Base-by-base conservation (phyloP, 768 basidiomycete genomes). In the Tricholoma terreum region DNA sequence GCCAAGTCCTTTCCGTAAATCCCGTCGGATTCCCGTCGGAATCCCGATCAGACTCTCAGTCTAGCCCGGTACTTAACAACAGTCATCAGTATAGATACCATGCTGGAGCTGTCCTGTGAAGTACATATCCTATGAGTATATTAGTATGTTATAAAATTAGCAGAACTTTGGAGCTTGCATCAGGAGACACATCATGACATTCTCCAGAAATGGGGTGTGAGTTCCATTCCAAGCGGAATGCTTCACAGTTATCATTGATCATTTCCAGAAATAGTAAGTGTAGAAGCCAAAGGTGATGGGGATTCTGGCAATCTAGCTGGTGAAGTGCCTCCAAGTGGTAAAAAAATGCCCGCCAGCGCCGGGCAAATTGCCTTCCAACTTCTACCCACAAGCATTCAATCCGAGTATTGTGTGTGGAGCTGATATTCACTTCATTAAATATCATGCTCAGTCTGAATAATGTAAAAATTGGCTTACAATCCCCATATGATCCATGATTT, bases 321-420 rank as follows among this genome's bases (percentile, higher is more conserved):
- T 80, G 77, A 1, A 67, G 53, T 0, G 55, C 11, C 40, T 78
- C 77, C 0, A 81, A 66, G 0, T 65, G 60, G 0, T 51, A 59
- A 43, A 82, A 82, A 56, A 80, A 80, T 0, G 71, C 75, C 1
- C 67, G 46, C 80, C 80, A 81, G 15, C 30, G 36, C 2, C 69
- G 62, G 0, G 64, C 72, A 69, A 82, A 80, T 8, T 75, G 70
- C 0, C 57, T 42, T 0, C 77, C 75, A 38, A 77, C 67, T 50
- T 81, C 77, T 8, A 77, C 69, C 79, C 79, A 80, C 0, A 81
- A 63, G 0, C 68, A 52, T 58, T 82, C 79, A 56, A 80, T 80
- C 0, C 70, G 63, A 0, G 74, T 74, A 55, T 81, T 83, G 21
- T 63, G 60, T 0, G 75, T 76, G 0, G 75, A 81, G 6, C 69